Evolutionary conservation across 2,329 filamentous ascomycete genomes (phyloP), one percentile per base, ranked within the genome.

Genomic region (Clarireedia hainanense): DNA sequence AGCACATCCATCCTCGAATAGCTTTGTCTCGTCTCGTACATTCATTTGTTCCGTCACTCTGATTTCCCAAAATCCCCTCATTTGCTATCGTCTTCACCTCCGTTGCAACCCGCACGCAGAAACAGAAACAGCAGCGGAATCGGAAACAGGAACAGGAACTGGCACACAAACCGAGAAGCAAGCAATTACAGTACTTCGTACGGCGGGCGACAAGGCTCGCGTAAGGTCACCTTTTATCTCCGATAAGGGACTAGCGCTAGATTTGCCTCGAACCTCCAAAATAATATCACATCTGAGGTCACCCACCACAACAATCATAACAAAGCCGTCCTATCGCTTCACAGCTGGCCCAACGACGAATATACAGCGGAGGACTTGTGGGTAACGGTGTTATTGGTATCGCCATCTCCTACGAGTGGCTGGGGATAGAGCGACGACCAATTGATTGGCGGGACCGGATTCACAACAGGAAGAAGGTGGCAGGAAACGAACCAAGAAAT

Each of bases 191-290:
- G n/a, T 20, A 1, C 15, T 15, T 37, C 15, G 9, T 37, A 42
- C 39, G 39, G 39, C 39, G 2, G 39, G 30, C 30, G 30, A 34
- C 27, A 30, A 30, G 27, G 27, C 27, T 30, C 27, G 27, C 27
- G 27, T 30, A 30, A 9, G 46, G 45, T 10, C 15, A 12, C 7
- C 6, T 15, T 26, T 26, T 27, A 47, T 50, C 27, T 15, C 52
- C 47, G 52, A 50, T 55, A 55, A 55, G 47, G 52, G 52, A 55
- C 49, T 55, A 55, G 52, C 52, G 52, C 40, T 12, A 55, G 37
- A 43, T 55, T 27, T 55, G 36, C 46, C 45, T 55, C 52, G 52
- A 26, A 50, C 47, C 45, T 45, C 52, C 52, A 50, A 55, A 50
- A 50, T 55, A 50, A 43, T 50, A 43, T 34, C 46, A 50, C 30